Evolutionary conservation across 1,139 yeast species (phyloP), one percentile per base, ranked within the genome.

Genomic region (Eremothecium coryli): DNA sequence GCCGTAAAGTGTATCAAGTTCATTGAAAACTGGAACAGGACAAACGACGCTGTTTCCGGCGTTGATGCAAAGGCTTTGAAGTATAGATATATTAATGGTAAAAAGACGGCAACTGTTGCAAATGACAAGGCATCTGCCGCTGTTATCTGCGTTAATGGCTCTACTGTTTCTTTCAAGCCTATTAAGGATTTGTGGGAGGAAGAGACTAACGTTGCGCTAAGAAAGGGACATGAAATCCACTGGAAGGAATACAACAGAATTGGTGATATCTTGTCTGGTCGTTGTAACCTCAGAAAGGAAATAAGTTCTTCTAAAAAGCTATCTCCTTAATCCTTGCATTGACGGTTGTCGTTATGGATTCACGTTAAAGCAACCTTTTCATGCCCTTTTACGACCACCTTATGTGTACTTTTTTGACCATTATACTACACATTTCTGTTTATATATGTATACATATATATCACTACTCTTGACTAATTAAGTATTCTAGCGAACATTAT

Each of bases 1-100:
- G 95, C 95, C 4, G 78, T 88, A 45, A 79, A 76, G 59, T 85
- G 95, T 37, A 78, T 86, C 35, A 82, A 82, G 55, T 90, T 84
- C 61, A 72, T 90, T 45, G 97, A 90, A 56, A 68, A 71, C 13
- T 58, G 66, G 59, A 56, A 60, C 39, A 58, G 52, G 35, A 18
- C n/a, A 5, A 48, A 60, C 41, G 58, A 55, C 35, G 52, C 60
- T 4, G 63, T 57, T 28, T 40, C 45, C 11, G 59, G 56, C 36
- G 43, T 37, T 23, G 62, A 56, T 35, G 47, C 52, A 30, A 56
- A 51, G 41, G 48, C 54, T 29, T 48, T 70, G 38, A 61, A 70
- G 53, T 66, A 64, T 52, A 58, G 57, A 32, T 66, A 56, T 45
- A 43, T 54, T 18, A 54, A 58, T 34, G 71, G 71, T 32, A 52